phyloP scores from a whole-genome alignment of 2,329 filamentous ascomycete genomes.

The Magnaporthiopsis incrustans region DNA sequence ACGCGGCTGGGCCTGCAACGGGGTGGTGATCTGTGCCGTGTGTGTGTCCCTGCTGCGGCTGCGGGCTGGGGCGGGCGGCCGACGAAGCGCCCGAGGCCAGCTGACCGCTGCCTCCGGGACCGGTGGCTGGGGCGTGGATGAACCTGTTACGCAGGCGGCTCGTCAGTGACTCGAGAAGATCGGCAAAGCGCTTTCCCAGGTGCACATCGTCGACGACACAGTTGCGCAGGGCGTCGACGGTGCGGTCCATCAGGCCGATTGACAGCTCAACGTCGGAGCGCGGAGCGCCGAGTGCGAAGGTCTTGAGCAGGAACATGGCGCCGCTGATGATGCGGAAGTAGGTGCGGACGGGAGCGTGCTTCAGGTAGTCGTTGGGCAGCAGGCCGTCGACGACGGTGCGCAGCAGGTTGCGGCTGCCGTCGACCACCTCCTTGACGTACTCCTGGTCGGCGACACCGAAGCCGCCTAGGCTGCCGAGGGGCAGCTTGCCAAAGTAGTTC shows the following conservation, averaged over 20 bases:
- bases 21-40: neutral
- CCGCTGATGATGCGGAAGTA: conserved; percentile 83
- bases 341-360: conserved; percentile 74
- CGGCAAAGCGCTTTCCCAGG: conserved; percentile 74
- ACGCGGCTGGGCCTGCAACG: neutral
- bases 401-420: conserved; percentile 69
- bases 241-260: conserved; percentile 66
- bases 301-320: conserved; percentile 78
- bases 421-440: conserved; percentile 69
- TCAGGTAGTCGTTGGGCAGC: conserved; percentile 65
- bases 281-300: conserved; percentile 72
- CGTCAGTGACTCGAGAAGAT: conserved; percentile 71
- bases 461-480: conserved; percentile 54
- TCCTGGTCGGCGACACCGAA: conserved; percentile 61
- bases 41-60: conserved; percentile 10
- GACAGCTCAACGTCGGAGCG: conserved; percentile 71
- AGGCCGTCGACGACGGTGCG: conserved; percentile 70
- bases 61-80: conserved; percentile 19
- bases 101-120: conserved; percentile 3
- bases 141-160: conserved; percentile 67
- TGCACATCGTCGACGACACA: conserved; percentile 82
- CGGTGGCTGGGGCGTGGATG: conserved; percentile 49
- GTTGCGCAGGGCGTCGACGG: conserved; percentile 64
- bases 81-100: conserved; percentile 12
- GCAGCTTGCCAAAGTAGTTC: conserved; percentile 56